Evolutionary conservation across 2,329 filamentous ascomycete species (phyloP), one percentile per base, ranked within the genome.

Genomic region (Hypoxylon sp.): DNA sequence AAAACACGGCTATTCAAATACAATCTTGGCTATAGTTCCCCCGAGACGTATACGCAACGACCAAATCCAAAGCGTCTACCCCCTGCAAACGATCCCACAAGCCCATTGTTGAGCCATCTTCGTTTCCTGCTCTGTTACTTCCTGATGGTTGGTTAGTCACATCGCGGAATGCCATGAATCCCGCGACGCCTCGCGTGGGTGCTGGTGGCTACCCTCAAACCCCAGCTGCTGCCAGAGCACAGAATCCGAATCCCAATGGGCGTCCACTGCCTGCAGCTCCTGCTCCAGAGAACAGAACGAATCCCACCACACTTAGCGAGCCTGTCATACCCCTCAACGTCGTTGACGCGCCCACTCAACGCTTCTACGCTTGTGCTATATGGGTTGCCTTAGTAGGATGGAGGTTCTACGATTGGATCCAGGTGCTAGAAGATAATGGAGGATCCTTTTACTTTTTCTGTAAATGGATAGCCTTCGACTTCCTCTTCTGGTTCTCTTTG

Each of bases 381-480:
- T 98, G 97, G 76, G 77, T 89, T 43, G 82, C 85, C 30, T 80
- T 99, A 22, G 85, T 91, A 78, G 89, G 88, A 64, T 98, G 92
- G 90, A 90, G 93, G 72, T 79, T 95, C 32, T 97, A 93, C 77
- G 93, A 99, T 80, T 97, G 92, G 82, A 87, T 89, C 68, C 87
- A 86, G 59, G 80, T 94, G 65, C 84, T 93, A 39, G 89, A 94
- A 59, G 91, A 94, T 68, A 92, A 96, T 68, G 87, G 91, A 61
- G 90, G 93, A 72, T 97, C 94, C n/a, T 89, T 95, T 65, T 91
- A 89, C 85, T 85, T 94, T 50, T 97, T 97, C 75, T 81, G 97
- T 73, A 99, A 98, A 85, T 99, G 95, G 95, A 86, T 92, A 66
- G 84, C 89, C 60, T 87, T 99, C 67, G 95, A 99, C 79, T 91